A percentile compares a stretch with the other conserved stretches of the same genome.
These are phyloP conservation scores for Diaporthe velutina DNA, from an alignment of 2,329 filamentous ascomycete species.

Conservation along the genomic window DNA sequence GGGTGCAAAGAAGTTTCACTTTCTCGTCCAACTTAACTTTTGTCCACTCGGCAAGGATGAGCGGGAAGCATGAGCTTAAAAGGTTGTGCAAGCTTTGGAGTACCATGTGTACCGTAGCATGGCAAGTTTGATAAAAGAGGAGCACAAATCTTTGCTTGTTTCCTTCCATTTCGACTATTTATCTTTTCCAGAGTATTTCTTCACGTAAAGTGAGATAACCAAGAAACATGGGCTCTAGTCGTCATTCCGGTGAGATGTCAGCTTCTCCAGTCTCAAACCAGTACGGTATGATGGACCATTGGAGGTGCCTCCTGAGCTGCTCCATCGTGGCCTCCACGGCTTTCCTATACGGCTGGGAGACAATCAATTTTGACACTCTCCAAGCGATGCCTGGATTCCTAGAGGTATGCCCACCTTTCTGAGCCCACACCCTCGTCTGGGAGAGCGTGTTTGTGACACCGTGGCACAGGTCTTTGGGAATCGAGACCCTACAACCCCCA, in stretches of 20 bases:
- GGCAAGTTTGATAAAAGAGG: not conserved
- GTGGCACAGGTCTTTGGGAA: conserved; percentile 6
- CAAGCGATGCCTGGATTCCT: conserved; percentile 23
- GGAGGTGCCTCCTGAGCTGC: conserved; percentile 13
- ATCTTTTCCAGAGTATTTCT: not conserved
- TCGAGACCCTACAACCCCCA: conserved; percentile 2
- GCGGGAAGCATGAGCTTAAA: conserved; percentile 3
- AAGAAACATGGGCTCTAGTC: not conserved
- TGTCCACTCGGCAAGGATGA: not conserved
- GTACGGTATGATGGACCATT: not conserved
- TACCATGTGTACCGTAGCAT: not conserved
- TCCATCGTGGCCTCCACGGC: not conserved
- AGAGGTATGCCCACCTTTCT: not conserved
- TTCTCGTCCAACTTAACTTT: not conserved
- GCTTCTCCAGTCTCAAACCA: not conserved
- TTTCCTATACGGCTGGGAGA: not conserved
- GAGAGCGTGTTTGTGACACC: not conserved
- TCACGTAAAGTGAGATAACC: too few relatives aligned
- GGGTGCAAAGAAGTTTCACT: not conserved
- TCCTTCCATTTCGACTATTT: not conserved
- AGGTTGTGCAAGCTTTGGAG: not conserved
- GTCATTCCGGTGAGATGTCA: not conserved
- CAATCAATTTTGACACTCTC: conserved; percentile 6
- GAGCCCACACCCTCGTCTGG: too few relatives aligned
- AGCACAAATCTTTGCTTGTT: not conserved